These are phyloP conservation scores for Hypseocharis bilobata DNA, from an alignment of 441 rosid genomes.

Conservation along the genomic window DNA sequence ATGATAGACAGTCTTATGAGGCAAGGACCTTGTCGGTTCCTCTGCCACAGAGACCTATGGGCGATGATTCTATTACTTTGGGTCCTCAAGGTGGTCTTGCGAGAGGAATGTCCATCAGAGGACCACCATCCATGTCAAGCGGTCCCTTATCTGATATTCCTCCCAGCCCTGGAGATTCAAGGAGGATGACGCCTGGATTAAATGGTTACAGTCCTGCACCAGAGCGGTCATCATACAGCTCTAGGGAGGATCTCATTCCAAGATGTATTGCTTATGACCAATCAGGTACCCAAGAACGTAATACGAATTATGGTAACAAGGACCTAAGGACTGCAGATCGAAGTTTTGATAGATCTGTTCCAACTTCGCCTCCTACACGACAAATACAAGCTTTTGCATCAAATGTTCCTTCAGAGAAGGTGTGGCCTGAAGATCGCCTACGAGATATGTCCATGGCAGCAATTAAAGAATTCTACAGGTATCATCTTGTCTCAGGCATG, in stretches of 20 bases:
- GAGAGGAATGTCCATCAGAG: slow-evolving; percentile 76
- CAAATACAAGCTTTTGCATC: slow-evolving; percentile 33
- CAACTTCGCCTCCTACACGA: slow-evolving; percentile 36
- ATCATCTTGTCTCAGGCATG: slow-evolving; percentile 17
- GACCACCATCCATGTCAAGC: slow-evolving; percentile 35
- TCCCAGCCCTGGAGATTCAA: slow-evolving; percentile 41
- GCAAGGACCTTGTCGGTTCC: slow-evolving; percentile 63
- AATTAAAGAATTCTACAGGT: slow-evolving; percentile 91
- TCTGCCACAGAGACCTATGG: slow-evolving; percentile 57
- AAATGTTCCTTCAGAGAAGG: slow-evolving; percentile 42
- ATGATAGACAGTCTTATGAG: slow-evolving; percentile 62
- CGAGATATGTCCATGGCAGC: slow-evolving; percentile 58
- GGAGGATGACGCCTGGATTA: slow-evolving; percentile 44
- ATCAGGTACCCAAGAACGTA: slow-evolving; percentile 44
- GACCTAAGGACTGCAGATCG: slow-evolving; percentile 40
- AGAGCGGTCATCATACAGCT: slow-evolving; percentile 35
- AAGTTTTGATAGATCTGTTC: slow-evolving; percentile 47
- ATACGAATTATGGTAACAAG: slow-evolving; percentile 40
- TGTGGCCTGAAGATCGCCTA: slow-evolving; percentile 50
- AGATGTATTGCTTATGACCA: slow-evolving; percentile 44
- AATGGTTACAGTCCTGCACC: slow-evolving; percentile 46
- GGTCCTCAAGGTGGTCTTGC: slow-evolving; percentile 99
- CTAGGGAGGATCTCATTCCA: slow-evolving; percentile 41
- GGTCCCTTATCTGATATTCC: slow-evolving; percentile 40
- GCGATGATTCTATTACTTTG: slow-evolving; percentile 70